Conservation (phyloP, 176 grass and related monocot genomes). For the Carex myosuroides region DNA sequence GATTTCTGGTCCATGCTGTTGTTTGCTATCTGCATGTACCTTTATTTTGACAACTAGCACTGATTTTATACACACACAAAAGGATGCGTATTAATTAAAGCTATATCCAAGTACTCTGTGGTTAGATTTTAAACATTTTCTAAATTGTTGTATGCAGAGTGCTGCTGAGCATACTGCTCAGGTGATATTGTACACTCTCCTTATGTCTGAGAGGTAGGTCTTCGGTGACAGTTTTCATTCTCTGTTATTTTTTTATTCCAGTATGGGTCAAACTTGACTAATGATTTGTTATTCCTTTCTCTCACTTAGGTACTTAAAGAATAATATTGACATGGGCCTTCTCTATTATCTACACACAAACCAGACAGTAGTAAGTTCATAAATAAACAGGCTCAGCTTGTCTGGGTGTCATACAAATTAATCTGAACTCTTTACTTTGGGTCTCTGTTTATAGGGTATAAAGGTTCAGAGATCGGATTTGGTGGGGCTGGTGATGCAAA, state of each 20-base stretch:
- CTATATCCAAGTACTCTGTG: not conserved
- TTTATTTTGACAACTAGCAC: not conserved
- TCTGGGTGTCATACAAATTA: slow-evolving; percentile 15
- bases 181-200: slow-evolving; percentile 84
- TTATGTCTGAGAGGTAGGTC: slow-evolving; percentile 89
- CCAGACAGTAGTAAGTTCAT: slow-evolving; percentile 63
- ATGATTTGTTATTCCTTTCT: slow-evolving; percentile 6
- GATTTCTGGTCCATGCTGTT: not conserved
- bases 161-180: slow-evolving; percentile 81
- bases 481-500: slow-evolving; percentile 82
- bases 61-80: not conserved
- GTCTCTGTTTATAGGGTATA: slow-evolving; percentile 53
- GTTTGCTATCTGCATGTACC: not conserved
- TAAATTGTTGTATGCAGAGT: slow-evolving; percentile 36
- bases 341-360: slow-evolving; percentile 93
- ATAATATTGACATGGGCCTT: slow-evolving; percentile 75
- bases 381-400: slow-evolving; percentile 23
- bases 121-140: slow-evolving; percentile 2
- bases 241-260: not conserved
- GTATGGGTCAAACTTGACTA: slow-evolving; percentile 4
- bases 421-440: not conserved
- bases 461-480: slow-evolving; percentile 83
- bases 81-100: not conserved
- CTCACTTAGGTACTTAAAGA: slow-evolving; percentile 71
- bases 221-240: not conserved